These are phyloP conservation scores for Verticillium klebahnii DNA, from an alignment of 2,329 filamentous ascomycete species.

Conservation along the genomic window DNA sequence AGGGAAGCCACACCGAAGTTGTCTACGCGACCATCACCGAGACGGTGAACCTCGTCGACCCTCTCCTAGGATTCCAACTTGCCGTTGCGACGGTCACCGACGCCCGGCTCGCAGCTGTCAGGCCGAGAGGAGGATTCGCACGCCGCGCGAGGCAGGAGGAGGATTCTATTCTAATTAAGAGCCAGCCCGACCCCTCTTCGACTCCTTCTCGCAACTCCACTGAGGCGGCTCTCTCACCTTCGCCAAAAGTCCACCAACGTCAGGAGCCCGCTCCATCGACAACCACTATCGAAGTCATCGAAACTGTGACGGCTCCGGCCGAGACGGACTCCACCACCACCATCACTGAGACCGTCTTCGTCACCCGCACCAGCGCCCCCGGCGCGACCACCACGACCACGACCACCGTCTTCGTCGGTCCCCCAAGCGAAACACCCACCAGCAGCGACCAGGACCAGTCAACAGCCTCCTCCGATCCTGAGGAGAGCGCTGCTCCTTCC, in stretches of 20 bases:
- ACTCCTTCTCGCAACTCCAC: not conserved
- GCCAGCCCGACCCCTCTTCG: constrained; percentile 1
- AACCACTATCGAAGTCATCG: not conserved
- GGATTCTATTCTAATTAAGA: not conserved
- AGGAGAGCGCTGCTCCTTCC: not conserved
- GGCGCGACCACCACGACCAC: not conserved
- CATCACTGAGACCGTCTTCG: not conserved
- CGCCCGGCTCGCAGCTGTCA: constrained; percentile 10
- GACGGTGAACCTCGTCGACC: constrained; percentile 20
- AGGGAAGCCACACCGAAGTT: constrained; percentile 11
- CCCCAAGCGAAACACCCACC: not conserved
- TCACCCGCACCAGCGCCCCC: not conserved
- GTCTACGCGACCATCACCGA: constrained; percentile 14
- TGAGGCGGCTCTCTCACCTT: too few species aligned
- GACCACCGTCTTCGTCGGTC: not conserved
- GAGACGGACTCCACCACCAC: not conserved
- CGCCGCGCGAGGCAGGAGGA: not conserved
- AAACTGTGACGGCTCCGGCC: not conserved
- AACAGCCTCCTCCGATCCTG: not conserved
- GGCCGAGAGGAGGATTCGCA: not conserved
- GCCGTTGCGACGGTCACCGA: constrained; percentile 16
- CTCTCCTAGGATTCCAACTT: constrained; percentile 17
- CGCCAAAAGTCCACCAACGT: not conserved
- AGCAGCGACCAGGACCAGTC: not conserved
- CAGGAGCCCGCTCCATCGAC: not conserved